phyloP scores from a whole-genome alignment of 2,329 filamentous ascomycete species.

The Aspergillus proliferans region DNA sequence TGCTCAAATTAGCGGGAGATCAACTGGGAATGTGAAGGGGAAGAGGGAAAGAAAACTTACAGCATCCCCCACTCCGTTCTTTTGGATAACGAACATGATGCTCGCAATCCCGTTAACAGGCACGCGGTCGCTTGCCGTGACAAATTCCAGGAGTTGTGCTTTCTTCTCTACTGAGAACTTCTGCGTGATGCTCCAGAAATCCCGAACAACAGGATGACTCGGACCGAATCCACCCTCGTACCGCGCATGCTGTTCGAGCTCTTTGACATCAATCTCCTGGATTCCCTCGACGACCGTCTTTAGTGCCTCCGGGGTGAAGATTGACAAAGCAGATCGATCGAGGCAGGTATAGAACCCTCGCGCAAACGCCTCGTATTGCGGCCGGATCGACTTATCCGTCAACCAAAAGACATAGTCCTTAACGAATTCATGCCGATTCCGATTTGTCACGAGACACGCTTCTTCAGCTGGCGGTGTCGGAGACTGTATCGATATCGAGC shows the following conservation, averaged over 20 bases:
- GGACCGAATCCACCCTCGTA: constrained; percentile 76
- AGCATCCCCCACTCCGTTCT: constrained; percentile 60
- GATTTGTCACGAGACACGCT: constrained; percentile 69
- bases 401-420: constrained; percentile 80
- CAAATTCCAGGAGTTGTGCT: constrained; percentile 78
- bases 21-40: too few species aligned
- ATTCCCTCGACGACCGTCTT: constrained; percentile 77
- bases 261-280: constrained; percentile 69
- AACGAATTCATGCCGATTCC: constrained; percentile 72
- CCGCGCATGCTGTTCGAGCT: constrained; percentile 63
- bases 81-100: constrained; percentile 76
- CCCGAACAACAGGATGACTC: constrained; percentile 60
- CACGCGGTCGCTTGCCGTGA: constrained; percentile 85
- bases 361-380: constrained; percentile 74
- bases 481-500: constrained; percentile 18
- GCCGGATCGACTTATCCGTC: constrained; percentile 66
- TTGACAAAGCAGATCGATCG: constrained; percentile 60
- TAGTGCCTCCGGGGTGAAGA: constrained; percentile 66
- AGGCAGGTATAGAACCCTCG: constrained; percentile 74
- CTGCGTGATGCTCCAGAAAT: constrained; percentile 84
- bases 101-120: constrained; percentile 80
- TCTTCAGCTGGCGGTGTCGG: constrained; percentile 39
- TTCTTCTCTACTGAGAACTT: constrained; percentile 57
- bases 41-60: constrained; percentile 20
- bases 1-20: constrained; percentile 14